Evolutionary conservation across 371 early-diverging fungal species (phyloP), one percentile per base, ranked within the genome.

Genomic region (Capniomyces stellatus): DNA sequence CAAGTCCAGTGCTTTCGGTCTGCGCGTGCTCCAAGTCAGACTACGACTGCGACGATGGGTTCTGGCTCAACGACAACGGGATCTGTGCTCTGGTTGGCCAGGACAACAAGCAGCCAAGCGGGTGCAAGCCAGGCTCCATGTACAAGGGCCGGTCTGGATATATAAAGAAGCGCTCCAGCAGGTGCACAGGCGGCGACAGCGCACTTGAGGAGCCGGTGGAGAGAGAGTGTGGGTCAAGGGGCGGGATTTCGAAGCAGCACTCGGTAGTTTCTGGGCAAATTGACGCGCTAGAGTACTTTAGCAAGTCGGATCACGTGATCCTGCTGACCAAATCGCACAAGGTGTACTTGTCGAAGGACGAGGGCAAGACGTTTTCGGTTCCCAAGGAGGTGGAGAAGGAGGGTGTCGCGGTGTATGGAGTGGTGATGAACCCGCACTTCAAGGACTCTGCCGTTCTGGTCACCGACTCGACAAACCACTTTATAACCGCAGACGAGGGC

Each of bases 81-180:
- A 64, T 74, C 43, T 88, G 87, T 43, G 62, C 63, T 1, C 66
- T 72, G n/a, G 70, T 72, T 47, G 85, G 79, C 1, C 71, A 70
- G 21, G 83, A 84, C 54, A 81, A 82, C 6, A 73, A 78, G 29
- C 72, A 77, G 55, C 86, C 87, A 0, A 55, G 58, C 1, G 63
- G 64, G 13, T 87, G 88, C 58, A 58, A 64, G 10, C 56, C 61
- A 1, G 75, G 74, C 13, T 58, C 60, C 1, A 71, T 64, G 3
- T 85, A 83, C 51, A 60, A 47, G 53, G 78, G 81, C 31, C 66
- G 76, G 18, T 79, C 85, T 15, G 89, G 89, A 3, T 87, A 84
- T 63, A 64, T 74, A 25, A 68, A 76, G 72, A 55, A 77, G 66
- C 40, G 61, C 66, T 67, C 66, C 52, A 75, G 79, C 35, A 56